Evolutionary conservation across 2,329 filamentous ascomycete species (phyloP), one percentile per base, ranked within the genome.

Genomic region (Emericellopsis atlantica): DNA sequence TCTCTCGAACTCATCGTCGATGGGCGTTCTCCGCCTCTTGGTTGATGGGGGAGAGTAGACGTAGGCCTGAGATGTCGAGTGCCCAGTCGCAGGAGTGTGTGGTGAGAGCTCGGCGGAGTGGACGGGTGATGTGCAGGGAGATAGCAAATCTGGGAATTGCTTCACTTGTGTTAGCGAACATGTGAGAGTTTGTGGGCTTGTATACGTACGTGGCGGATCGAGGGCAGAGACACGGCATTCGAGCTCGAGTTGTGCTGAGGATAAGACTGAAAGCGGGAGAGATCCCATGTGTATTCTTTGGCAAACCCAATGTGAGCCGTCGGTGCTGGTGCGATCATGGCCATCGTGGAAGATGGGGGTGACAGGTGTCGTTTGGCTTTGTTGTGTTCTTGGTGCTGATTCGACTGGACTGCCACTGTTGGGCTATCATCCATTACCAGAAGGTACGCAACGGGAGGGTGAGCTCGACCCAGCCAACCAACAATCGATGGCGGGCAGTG

Each of bases 191-290:
- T 21, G 26, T n/a, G n/a, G n/a, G 26, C 11, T 36, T 35, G n/a
- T 29, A 21, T 7, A 39, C 51, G 42, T 65, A 73, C 70, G 66
- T 72, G 66, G 47, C 67, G 62, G 39, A 76, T 72, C 2, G 72
- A 68, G 16, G 72, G 72, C 18, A 76, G 58, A 31, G 62, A 61
- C 24, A 70, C 52, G 15, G 55, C 52, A 29, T 55, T 33, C 23
- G 33, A 7, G 8, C 8, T 11, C 24, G 37, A 24, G 6, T 7
- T 32, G 7, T 40, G 42, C 22, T 22, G 24, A 15, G 55, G 50
- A 15, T 38, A 40, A 7, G 38, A 29, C 10, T 39, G 42, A 21
- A 35, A 23, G 40, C 59, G 54, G 45, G 51, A 43, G 26, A 58
- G 51, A 40, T 64, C 59, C 65, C 64, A 70, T 15, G 55, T 49